Evolutionary conservation across 2,329 filamentous ascomycete species (phyloP), one percentile per base, ranked within the genome.

Genomic region (Chrysosporium queenslandicum): DNA sequence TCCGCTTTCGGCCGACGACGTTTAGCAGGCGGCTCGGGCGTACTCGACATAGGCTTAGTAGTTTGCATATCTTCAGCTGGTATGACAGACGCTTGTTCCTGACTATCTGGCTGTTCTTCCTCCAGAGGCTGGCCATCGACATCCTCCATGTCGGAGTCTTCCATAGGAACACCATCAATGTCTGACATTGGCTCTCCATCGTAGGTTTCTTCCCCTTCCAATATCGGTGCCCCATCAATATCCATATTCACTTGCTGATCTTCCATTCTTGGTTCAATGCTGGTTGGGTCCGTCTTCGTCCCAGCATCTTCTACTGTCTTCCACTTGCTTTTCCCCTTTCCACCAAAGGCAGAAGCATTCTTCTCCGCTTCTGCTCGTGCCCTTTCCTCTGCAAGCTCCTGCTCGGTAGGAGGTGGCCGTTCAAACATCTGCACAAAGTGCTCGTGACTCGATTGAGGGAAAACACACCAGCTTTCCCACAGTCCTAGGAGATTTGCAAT

Each of bases 371-470:
- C 70, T 2, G 66, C 68, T 50, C 70, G 70, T 55, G 68, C 69
- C 51, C 67, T 68, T 55, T 76, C 71, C 43, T 68, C 66, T 30
- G 65, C 68, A 46, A 68, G 60, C 57, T 76, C 72, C 40, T 67
- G 65, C 49, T 70, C 67, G 2, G 74, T 76, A 51, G 76, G 69
- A 3, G 85, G 83, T 25, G 86, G 85, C 51, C 82, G 80, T 57
- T 86, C 81, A 61, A 94, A 94, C 11, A 78, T 78, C 51, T 76
- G 72, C 27, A 79, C 78, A 56, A 94, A 86, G 25, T 79, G 69
- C 56, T 86, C 84, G 58, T 91, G 86, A 45, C 80, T 83, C 52
- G 83, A 81, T 27, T 81, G 79, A 1, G 86, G 82, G 59, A 94
- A 94, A 1, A 80, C 76, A 59, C 73, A 78, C 74, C 77, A 79